Base-by-base conservation (phyloP, 2,329 filamentous ascomycete species). In the Fusarium foetens region DNA sequence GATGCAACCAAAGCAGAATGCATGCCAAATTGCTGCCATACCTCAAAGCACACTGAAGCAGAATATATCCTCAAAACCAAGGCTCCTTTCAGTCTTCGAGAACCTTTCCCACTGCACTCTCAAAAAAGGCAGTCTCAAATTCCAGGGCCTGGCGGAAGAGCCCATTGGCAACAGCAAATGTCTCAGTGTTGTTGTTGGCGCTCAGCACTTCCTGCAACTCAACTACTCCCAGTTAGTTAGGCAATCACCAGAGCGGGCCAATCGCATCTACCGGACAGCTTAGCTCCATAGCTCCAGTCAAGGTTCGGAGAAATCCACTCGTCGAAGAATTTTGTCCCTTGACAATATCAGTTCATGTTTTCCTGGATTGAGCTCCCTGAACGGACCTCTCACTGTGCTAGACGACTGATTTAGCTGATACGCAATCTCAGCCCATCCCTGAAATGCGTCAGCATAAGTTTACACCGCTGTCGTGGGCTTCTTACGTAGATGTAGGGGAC, bases 401-500 rank as follows among this genome's bases (percentile, higher is more conserved):
- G 46, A 7, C 0, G 46, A 49, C 2, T 31, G 8, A 19, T 49
- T 31, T 6, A 49, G 14, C 14, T 49, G 46, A 49, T 31, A 23
- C 0, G 46, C 46, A 31, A 49, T 49, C 10, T 49, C 46, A 31
- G 46, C 46, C 46, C 46, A 49, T 49, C 27, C 46, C 27, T 31
- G 27, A 6, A 31, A 23, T 4, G 2, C 11, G 3, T 49, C 2
- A 31, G 27, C 9, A 13, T 0, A 6, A 9, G 10, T 23, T 7
- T 5, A 5, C 14, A 7, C 0, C 3, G 0, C 0, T 13, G 8
- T 0, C 0, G 3, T 9, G 1, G 3, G 3, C 0, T 5, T 2
- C 45, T 31, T 2, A 23, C 46, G 0, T 49, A 49, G 21, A 31
- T 49, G 0, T 27, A 49, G 1, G 46, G 27, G 27, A 49, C 21